Evolutionary conservation across 1,284 basidiomycete genomes (phyloP).

Genomic region (Trichosporon ovoides): DNA sequence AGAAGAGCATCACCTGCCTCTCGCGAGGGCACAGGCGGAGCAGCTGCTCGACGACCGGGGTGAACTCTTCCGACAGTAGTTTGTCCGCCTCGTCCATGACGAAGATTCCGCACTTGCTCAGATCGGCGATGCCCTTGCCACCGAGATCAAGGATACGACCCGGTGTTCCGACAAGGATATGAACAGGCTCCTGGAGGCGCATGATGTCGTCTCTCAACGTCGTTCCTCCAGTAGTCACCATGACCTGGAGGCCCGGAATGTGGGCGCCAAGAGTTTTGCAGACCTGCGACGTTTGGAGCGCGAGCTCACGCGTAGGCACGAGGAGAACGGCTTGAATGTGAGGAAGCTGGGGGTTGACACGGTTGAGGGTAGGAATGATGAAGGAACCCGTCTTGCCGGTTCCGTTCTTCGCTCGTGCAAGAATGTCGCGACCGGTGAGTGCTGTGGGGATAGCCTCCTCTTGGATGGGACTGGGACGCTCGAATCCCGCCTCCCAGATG

Average conservation of each 20-base stretch:
- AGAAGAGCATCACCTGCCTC: conserved; percentile 98
- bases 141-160: conserved; percentile 93
- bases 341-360: conserved; percentile 75
- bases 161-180: conserved; percentile 94
- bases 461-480: conserved; percentile 94
- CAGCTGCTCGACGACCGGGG: conserved; percentile 96
- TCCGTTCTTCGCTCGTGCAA: conserved; percentile 58
- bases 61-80: conserved; percentile 93
- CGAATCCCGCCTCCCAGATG: conserved; percentile 95
- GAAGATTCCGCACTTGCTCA: conserved; percentile 90
- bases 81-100: conserved; percentile 99
- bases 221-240: conserved; percentile 98
- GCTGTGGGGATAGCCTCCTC: conserved; percentile 92
- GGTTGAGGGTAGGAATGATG: conserved; percentile 92
- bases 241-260: conserved; percentile 83
- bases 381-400: conserved; percentile 79
- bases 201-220: conserved; percentile 97
- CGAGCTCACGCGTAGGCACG: conserved; percentile 91
- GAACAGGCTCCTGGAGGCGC: conserved; percentile 81
- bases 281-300: conserved; percentile 93
- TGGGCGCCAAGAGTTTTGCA: conserved; percentile 97
- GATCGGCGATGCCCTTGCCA: conserved; percentile 87
- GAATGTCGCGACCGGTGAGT: conserved; percentile 79
- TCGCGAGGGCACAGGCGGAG: conserved; percentile 77
- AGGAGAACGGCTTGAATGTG: conserved; percentile 94